Evolutionary conservation across 805 yeast genomes (phyloP).

Genomic region (Ogataea methylovora): DNA sequence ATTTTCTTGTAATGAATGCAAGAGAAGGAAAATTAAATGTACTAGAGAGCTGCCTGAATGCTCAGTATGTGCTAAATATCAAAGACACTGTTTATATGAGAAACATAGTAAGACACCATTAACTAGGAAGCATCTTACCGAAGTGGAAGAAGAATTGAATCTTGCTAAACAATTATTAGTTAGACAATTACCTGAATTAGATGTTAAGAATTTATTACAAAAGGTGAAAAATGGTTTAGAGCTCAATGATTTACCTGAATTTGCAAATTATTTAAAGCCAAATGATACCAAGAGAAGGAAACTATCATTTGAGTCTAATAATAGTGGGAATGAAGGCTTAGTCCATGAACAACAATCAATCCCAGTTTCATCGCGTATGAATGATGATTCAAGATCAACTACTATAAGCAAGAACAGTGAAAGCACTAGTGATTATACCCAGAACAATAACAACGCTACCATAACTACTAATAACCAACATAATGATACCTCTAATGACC

Average conservation of each 20-base stretch:
- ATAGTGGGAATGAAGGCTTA: no score
- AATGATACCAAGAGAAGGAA: background rate
- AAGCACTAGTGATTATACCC: no score
- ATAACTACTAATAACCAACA: no score
- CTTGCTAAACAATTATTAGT: slow-evolving; percentile 4
- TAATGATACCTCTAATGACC: no score
- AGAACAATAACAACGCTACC: no score
- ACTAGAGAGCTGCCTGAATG: slow-evolving; percentile 10
- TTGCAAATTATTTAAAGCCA: background rate
- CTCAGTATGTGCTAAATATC: slow-evolving; percentile 5
- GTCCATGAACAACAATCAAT: no score
- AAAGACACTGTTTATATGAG: slow-evolving; percentile 9
- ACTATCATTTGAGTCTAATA: no score
- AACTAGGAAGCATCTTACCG: slow-evolving; percentile 9
- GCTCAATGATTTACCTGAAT: slow-evolving; percentile 5
- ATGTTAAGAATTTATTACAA: slow-evolving; percentile 3
- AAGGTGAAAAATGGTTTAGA: slow-evolving; percentile 4
- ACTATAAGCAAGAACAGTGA: no score
- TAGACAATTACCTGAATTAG: slow-evolving; percentile 3
- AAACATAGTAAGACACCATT: slow-evolving; percentile 8
- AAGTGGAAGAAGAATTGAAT: slow-evolving; percentile 8
- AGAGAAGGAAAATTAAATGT: slow-evolving; percentile 8
- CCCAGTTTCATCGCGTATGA: no score
- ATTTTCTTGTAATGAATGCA: slow-evolving; percentile 11
- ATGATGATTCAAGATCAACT: no score